phyloP scores from a whole-genome alignment of 768 basidiomycete species.

The Suillus occidentalis region DNA sequence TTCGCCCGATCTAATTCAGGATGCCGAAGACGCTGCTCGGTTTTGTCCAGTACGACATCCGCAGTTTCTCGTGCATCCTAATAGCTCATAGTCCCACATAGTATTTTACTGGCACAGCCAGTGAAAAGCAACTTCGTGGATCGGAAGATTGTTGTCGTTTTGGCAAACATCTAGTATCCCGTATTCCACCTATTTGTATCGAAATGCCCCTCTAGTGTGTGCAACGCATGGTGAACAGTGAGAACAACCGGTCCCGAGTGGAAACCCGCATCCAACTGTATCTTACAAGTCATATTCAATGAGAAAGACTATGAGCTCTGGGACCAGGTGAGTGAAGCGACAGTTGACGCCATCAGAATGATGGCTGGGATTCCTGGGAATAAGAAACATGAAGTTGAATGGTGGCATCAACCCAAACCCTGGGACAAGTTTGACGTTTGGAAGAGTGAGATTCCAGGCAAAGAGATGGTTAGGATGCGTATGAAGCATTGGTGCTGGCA shows the following conservation, averaged over 20 bases:
- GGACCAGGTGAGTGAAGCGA: constrained; percentile 11
- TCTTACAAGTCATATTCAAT: constrained; percentile 12
- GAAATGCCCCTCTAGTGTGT: background rate
- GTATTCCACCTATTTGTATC: background rate
- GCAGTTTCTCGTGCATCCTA: background rate
- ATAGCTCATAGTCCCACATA: background rate
- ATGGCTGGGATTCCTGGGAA: no score
- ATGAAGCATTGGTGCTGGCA: constrained; percentile 10
- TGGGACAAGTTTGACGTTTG: background rate
- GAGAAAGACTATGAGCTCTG: constrained; percentile 9
- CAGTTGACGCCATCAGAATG: background rate
- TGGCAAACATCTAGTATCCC: background rate
- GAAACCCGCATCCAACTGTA: constrained; percentile 12
- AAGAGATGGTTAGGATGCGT: constrained; percentile 7
- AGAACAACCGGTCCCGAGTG: background rate
- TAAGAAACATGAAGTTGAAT: background rate
- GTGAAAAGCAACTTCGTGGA: constrained; percentile 10
- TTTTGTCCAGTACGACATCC: constrained; percentile 11
- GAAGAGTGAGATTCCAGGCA: background rate
- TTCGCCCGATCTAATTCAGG: constrained; percentile 11
- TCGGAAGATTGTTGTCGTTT: constrained; percentile 6
- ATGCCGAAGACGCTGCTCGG: constrained; percentile 16
- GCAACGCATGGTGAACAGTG: background rate
- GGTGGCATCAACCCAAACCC: background rate
- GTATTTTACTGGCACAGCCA: constrained; percentile 18